Conservation (phyloP, 2,329 filamentous ascomycete species). For the Fusarium succisae region DNA sequence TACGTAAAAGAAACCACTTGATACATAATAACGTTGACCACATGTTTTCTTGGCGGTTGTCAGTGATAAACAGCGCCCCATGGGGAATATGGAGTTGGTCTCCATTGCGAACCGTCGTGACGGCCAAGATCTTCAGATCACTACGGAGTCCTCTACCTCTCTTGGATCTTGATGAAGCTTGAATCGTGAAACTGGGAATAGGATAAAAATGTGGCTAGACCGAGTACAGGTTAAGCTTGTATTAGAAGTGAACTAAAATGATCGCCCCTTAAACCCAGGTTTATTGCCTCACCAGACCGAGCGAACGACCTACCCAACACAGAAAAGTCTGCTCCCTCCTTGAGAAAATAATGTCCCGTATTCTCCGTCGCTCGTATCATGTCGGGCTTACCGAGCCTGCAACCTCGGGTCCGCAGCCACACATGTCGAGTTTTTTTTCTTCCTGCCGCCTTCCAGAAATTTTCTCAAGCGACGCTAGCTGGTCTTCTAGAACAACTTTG, state of each 20-base stretch:
- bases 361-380: slow-evolving; percentile 16
- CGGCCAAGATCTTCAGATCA: not conserved
- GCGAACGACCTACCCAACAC: slow-evolving; percentile 14
- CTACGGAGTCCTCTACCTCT: not conserved
- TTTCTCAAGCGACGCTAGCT: slow-evolving; percentile 7
- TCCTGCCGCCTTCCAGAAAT: not conserved
- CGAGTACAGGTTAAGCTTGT: slow-evolving; percentile 7
- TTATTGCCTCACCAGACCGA: not conserved
- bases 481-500: slow-evolving; percentile 14
- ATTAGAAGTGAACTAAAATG: slow-evolving; percentile 6
- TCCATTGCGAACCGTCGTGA: slow-evolving; percentile 5
- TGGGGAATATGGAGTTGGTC: slow-evolving; percentile 23
- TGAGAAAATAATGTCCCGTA: not conserved
- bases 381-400: slow-evolving; percentile 24
- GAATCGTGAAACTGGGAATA: not conserved
- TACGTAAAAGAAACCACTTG: slow-evolving; percentile 27
- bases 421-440: not conserved
- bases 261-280: slow-evolving; percentile 15
- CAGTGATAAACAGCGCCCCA: slow-evolving; percentile 16
- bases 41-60: slow-evolving; percentile 18
- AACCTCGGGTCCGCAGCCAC: slow-evolving; percentile 21
- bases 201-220: not conserved
- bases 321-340: not conserved
- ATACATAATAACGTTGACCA: slow-evolving; percentile 27
- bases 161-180: not conserved